phyloP scores from a whole-genome alignment of 1,284 basidiomycete species.

The Vanrija pseudolonga region DNA sequence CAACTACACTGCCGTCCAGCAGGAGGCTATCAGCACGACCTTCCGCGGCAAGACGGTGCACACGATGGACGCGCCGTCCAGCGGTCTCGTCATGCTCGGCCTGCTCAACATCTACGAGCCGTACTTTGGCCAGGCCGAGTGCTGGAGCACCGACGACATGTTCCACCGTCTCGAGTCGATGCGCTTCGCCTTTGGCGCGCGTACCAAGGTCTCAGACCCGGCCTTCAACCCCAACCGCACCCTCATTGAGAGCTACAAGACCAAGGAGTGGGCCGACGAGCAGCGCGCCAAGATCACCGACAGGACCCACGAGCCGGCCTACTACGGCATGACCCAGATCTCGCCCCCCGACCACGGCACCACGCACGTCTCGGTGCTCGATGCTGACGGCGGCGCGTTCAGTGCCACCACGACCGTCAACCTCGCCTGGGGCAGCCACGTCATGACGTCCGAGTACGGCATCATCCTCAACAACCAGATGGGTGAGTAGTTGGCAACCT shows the following conservation, averaged over 20 bases:
- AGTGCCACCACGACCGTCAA: constrained; percentile 82
- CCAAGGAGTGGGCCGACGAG: constrained; percentile 63
- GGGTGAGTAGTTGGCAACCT: constrained; percentile 16
- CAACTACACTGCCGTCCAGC: constrained; percentile 21
- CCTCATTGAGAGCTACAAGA: constrained; percentile 64
- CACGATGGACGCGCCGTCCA: constrained; percentile 73
- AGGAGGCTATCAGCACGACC: constrained; percentile 63
- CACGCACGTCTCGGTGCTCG: constrained; percentile 77
- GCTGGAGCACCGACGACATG: constrained; percentile 10
- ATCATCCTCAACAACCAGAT: constrained; percentile 80
- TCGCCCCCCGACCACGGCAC: constrained; percentile 79
- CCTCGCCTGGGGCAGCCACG: constrained; percentile 71
- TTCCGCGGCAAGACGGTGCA: constrained; percentile 75
- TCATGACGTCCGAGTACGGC: constrained; percentile 78
- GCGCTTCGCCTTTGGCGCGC: constrained; percentile 52
- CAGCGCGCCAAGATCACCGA: constrained; percentile 54
- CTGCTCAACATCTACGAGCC: constrained; percentile 40
- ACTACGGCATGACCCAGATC: constrained; percentile 80
- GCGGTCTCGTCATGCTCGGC: constrained; percentile 39
- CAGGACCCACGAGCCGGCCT: constrained; percentile 75
- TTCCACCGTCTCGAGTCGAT: constrained; percentile 52
- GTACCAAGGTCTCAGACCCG: constrained; percentile 72
- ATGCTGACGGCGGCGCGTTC: constrained; percentile 77
- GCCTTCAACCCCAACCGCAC: constrained; percentile 52
- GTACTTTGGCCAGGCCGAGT: background rate